phyloP scores from a whole-genome alignment of 768 basidiomycete genomes.

The Lactarius trivialis region DNA sequence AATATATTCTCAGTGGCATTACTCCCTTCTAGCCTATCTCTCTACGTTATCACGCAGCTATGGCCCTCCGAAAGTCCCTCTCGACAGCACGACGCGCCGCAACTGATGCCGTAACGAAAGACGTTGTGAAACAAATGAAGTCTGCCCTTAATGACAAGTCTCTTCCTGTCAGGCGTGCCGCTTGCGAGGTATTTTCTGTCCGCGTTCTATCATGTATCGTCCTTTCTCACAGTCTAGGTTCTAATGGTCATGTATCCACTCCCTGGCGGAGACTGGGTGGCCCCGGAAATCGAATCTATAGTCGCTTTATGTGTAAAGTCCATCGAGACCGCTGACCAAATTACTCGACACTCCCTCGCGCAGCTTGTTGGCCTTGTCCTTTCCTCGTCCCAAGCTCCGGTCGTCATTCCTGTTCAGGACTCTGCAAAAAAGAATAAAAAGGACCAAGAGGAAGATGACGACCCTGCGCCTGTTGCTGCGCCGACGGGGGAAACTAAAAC shows the following conservation, averaged over 20 bases:
- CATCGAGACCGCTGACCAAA: conserved; percentile 77
- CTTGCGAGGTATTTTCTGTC: conserved; percentile 52
- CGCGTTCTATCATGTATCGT: neutral
- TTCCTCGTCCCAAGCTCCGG: conserved; percentile 71
- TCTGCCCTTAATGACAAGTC: conserved; percentile 74
- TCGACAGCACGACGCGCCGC: conserved; percentile 75
- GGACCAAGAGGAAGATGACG: conserved; percentile 53
- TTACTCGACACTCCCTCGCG: conserved; percentile 73
- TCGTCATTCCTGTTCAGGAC: conserved; percentile 41
- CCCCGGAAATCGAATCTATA: conserved; percentile 73
- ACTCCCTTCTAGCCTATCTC: conserved; percentile 54
- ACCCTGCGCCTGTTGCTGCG: conserved; percentile 41
- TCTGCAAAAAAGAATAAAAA: conserved; percentile 56
- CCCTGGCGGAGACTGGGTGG: conserved; percentile 48
- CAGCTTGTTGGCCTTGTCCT: conserved; percentile 80
- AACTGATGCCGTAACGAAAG: conserved; percentile 69
- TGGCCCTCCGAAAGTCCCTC: conserved; percentile 75
- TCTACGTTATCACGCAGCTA: conserved; percentile 74
- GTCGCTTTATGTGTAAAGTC: conserved; percentile 60
- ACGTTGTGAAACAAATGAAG: conserved; percentile 79
- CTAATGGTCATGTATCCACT: conserved; percentile 53
- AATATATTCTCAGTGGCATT: conserved; percentile 1
- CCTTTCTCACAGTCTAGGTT: conserved; percentile 34
- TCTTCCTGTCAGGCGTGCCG: conserved; percentile 77
- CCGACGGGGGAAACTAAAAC: conserved; percentile 56